These are phyloP conservation scores for Starmerella scarabaei DNA, from an alignment of 805 yeast genomes.

Conservation along the genomic window DNA sequence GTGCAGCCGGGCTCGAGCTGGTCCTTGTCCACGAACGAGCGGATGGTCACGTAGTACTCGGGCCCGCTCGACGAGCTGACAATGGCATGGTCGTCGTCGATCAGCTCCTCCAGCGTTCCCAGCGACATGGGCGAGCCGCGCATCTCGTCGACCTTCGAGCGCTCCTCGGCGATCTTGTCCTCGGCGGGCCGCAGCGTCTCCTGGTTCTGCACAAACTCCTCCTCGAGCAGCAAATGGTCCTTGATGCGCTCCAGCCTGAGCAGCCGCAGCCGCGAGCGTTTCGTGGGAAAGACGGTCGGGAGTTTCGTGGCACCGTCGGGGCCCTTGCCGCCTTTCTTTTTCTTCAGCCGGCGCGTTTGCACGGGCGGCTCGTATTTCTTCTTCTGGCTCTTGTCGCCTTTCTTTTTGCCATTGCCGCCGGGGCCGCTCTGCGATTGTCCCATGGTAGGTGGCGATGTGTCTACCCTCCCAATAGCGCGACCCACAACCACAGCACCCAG, in stretches of 20 bases:
- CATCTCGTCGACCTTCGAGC: slow-evolving; percentile 86
- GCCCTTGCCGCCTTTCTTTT: slow-evolving; percentile 70
- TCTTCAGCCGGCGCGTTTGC: slow-evolving; percentile 72
- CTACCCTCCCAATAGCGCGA: neutral
- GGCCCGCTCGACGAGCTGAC: slow-evolving; percentile 94
- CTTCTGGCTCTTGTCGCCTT: slow-evolving; percentile 54
- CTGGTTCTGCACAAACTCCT: slow-evolving; percentile 88
- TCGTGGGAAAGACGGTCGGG: slow-evolving; percentile 80
- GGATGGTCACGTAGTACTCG: slow-evolving; percentile 88
- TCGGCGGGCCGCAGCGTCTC: slow-evolving; percentile 93
- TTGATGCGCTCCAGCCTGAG: slow-evolving; percentile 91
- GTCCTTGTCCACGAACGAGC: slow-evolving; percentile 95
- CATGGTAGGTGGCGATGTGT: slow-evolving; percentile 10
- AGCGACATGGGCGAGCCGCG: slow-evolving; percentile 94
- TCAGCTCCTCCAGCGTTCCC: slow-evolving; percentile 92
- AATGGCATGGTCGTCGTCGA: slow-evolving; percentile 98
- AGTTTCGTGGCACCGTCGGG: slow-evolving; percentile 82
- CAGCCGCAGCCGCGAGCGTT: slow-evolving; percentile 83
- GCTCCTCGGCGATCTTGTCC: slow-evolving; percentile 90
- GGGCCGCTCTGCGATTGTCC: slow-evolving; percentile 24
- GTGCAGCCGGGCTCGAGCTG: slow-evolving; percentile 94
- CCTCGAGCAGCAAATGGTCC: slow-evolving; percentile 88
- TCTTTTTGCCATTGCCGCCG: slow-evolving; percentile 22
- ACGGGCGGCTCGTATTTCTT: slow-evolving; percentile 84
- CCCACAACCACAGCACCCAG: no score